Evolutionary conservation across 179 eudicot species (phyloP), one percentile per base, ranked within the genome.

Genomic region (Beta corolliflora): DNA sequence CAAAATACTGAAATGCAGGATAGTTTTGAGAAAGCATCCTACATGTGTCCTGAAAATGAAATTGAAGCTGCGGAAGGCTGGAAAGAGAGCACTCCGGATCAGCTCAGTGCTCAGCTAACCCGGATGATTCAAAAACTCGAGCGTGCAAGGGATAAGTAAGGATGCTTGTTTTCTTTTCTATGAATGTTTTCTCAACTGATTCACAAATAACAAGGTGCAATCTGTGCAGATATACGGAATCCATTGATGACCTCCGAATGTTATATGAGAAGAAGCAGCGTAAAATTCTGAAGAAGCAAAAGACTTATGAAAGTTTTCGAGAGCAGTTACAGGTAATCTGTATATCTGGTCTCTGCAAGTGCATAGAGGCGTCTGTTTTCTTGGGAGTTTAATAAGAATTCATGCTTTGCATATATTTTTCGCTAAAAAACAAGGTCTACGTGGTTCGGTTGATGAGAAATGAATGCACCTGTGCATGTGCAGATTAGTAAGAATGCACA

Each of bases 31-130:
- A 96, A 93, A 82, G 98, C 98, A 80, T 93, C 98, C 65, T 87
- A 81, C 77, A 90, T 94, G 79, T 93, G 95, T 84, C 92, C 94
- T 4, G 98, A 96, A 88, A 90, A 90, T 83, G 97, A 92, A 76
- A 73, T 96, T 84, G 92, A 94, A 84, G 93, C 90, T 55, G 76
- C 92, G 82, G 97, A 89, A 77, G 98, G 94, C 59, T 83, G 88
- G 89, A 86, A 81, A 79, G 97, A 85, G 50, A 84, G 86, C 81
- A 86, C 84, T n/a, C 97, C 97, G 9, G 97, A 93, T 84, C 90
- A 96, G 83, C 91, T 96, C 60, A 89, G 92, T 86, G 95, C 97
- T 81, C 93, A 90, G 64, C 76, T 96, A 54, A 85, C 52, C 41
- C 89, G 89, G 85, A 84, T 93, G 85, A 87, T 73, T 64, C 91